These are phyloP conservation scores for Diaporthe capsici DNA, from an alignment of 2,329 filamentous ascomycete species.

Conservation along the genomic window DNA sequence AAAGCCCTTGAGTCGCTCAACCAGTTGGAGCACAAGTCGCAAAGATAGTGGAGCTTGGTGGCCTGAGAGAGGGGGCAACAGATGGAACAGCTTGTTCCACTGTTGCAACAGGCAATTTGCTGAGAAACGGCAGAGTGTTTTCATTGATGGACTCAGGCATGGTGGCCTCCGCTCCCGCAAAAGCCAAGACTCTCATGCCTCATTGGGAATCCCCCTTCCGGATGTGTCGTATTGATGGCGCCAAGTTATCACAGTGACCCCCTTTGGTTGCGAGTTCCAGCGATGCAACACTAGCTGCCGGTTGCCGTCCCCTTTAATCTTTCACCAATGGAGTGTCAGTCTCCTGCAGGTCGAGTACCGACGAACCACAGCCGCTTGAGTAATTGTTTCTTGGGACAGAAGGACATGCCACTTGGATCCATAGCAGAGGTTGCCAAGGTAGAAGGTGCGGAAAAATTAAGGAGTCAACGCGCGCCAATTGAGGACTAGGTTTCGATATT, in stretches of 20 bases:
- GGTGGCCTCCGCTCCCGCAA: constrained; percentile 6
- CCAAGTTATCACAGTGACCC: background rate
- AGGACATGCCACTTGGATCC: background rate
- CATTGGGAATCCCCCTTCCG: constrained; percentile 9
- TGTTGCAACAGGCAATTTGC: constrained; percentile 20
- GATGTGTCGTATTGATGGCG: constrained; percentile 16
- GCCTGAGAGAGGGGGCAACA: background rate
- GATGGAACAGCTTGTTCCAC: constrained; percentile 14
- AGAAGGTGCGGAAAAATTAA: background rate
- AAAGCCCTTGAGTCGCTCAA: background rate
- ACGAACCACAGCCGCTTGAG: background rate
- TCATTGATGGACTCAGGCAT: constrained; percentile 7
- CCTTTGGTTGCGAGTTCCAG: background rate
- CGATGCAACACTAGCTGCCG: constrained; percentile 1
- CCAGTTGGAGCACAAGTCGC: background rate
- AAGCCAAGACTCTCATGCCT: constrained; percentile 19
- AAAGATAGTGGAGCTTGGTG: background rate
- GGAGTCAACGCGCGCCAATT: background rate
- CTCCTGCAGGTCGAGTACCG: background rate
- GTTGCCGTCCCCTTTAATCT: background rate
- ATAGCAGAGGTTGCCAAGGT: background rate
- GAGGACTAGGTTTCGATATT: background rate
- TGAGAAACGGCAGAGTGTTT: background rate
- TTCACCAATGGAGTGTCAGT: background rate
- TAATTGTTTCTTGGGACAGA: too few species aligned